phyloP scores from a whole-genome alignment of 768 basidiomycete genomes.

The Goffeauzyma gilvescens region DNA sequence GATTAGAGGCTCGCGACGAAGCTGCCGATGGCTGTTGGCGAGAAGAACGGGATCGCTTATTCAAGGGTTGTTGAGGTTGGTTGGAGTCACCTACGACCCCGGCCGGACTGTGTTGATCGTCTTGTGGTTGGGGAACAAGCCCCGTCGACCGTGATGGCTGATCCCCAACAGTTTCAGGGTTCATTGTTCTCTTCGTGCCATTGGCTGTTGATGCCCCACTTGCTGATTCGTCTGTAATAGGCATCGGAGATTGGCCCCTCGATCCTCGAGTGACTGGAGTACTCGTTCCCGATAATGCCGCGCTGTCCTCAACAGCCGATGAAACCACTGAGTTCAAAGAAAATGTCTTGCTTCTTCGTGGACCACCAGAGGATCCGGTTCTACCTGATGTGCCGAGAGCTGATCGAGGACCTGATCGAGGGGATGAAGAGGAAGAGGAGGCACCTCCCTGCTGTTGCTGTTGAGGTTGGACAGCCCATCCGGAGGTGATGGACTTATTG shows the following conservation, averaged over 20 bases:
- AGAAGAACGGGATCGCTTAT: constrained; percentile 10
- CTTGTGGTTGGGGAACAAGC: too few relatives aligned
- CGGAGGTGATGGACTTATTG: constrained; percentile 9
- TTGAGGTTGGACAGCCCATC: constrained; percentile 7
- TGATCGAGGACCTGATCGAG: constrained; percentile 1
- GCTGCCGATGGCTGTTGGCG: too few relatives aligned
- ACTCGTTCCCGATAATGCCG: background rate
- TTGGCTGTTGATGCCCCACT: too few relatives aligned
- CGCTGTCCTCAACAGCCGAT: background rate
- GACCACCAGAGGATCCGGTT: background rate
- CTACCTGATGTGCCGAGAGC: background rate
- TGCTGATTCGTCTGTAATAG: too few relatives aligned
- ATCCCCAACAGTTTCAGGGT: too few relatives aligned
- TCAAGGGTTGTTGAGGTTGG: constrained; percentile 2
- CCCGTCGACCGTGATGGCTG: too few relatives aligned
- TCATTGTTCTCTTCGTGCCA: too few relatives aligned
- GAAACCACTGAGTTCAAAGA: background rate
- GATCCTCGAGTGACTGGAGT: too few relatives aligned
- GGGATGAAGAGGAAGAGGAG: constrained; percentile 1
- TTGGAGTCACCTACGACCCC: too few relatives aligned
- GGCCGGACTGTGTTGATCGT: too few relatives aligned
- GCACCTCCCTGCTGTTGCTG: constrained; percentile 2
- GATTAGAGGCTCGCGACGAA: too few relatives aligned
- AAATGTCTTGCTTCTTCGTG: background rate
- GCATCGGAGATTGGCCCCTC: too few relatives aligned